Evolutionary conservation across 2,329 filamentous ascomycete genomes (phyloP).

Genomic region (Fusarium xylarioides): DNA sequence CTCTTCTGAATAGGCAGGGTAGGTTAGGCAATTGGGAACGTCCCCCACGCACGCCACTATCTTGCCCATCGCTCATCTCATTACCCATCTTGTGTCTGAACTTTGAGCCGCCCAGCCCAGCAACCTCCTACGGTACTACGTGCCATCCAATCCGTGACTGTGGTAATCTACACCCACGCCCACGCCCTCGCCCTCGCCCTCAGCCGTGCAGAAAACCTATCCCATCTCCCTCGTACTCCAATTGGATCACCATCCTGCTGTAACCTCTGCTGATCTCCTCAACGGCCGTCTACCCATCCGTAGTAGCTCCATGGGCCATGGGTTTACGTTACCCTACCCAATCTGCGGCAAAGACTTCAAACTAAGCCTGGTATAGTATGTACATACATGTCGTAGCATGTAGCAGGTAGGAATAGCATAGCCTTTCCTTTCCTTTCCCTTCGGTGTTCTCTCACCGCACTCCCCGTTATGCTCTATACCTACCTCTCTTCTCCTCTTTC

Average conservation of each 20-base stretch:
- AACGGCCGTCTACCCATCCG: constrained; percentile 29
- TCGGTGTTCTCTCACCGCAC: constrained; percentile 30
- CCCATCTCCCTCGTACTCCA: constrained; percentile 1
- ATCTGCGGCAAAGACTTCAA: constrained; percentile 24
- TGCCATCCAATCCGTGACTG: constrained; percentile 19
- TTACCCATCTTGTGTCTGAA: constrained; percentile 25
- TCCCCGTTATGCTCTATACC: constrained; percentile 26
- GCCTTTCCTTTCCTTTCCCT: constrained; percentile 1
- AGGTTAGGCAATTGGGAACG: not conserved
- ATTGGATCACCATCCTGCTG: constrained; percentile 19
- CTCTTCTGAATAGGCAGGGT: constrained; percentile 14
- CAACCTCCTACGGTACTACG: not conserved
- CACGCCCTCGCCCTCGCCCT: constrained; percentile 38
- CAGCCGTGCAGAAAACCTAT: constrained; percentile 8
- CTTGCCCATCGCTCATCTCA: constrained; percentile 23
- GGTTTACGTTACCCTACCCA: constrained; percentile 20
- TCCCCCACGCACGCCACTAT: constrained; percentile 42
- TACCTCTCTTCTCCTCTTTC: constrained; percentile 22
- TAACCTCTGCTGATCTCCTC: constrained; percentile 38
- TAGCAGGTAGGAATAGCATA: not conserved
- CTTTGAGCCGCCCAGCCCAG: constrained; percentile 22
- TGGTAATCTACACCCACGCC: constrained; percentile 30
- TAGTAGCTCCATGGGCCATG: constrained; percentile 25
- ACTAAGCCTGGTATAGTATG: constrained; percentile 14
- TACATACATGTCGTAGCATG: constrained; percentile 3